A percentile compares a stretch with the other conserved stretches of the same genome.
Evolutionary conservation across 1,284 basidiomycete species (phyloP).

Genomic region (Hemileia vastatrix): DNA sequence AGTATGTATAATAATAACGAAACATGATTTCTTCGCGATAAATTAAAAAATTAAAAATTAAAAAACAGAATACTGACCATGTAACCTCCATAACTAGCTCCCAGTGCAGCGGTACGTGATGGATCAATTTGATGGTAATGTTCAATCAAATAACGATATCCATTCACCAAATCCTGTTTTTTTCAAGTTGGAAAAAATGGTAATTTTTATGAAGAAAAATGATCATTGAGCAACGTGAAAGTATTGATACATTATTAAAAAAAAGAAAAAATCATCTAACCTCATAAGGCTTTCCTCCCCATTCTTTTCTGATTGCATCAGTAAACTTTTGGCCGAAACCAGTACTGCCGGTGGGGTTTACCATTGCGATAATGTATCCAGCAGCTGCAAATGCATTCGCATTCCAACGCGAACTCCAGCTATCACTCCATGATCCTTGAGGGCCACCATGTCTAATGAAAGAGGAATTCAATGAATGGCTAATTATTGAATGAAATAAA

Average conservation of each 20-base stretch:
- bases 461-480: slow-evolving; percentile 22
- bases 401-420: slow-evolving; percentile 36
- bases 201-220: background rate
- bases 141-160: slow-evolving; percentile 18
- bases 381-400: slow-evolving; percentile 31
- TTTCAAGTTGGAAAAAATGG: background rate
- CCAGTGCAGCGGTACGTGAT: slow-evolving; percentile 11
- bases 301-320: slow-evolving; percentile 33
- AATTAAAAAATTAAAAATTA: no score
- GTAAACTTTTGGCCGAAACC: slow-evolving; percentile 34
- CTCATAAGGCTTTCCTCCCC: slow-evolving; percentile 30
- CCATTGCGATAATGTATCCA: slow-evolving; percentile 31
- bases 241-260: background rate
- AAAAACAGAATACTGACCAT: no score
- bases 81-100: slow-evolving; percentile 19
- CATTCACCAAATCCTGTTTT: slow-evolving; percentile 12
- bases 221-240: background rate
- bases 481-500: background rate
- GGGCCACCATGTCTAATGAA: slow-evolving; percentile 37
- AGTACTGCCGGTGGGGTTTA: slow-evolving; percentile 34
- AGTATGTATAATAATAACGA: no score
- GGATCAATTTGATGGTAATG: slow-evolving; percentile 14
- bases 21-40: no score
- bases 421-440: slow-evolving; percentile 33
- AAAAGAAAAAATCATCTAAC: slow-evolving; percentile 24